A percentile compares a stretch with the other conserved stretches of the same genome.
phyloP scores from a whole-genome alignment of 2,329 filamentous ascomycete genomes.

The Epichloe uncinata region DNA sequence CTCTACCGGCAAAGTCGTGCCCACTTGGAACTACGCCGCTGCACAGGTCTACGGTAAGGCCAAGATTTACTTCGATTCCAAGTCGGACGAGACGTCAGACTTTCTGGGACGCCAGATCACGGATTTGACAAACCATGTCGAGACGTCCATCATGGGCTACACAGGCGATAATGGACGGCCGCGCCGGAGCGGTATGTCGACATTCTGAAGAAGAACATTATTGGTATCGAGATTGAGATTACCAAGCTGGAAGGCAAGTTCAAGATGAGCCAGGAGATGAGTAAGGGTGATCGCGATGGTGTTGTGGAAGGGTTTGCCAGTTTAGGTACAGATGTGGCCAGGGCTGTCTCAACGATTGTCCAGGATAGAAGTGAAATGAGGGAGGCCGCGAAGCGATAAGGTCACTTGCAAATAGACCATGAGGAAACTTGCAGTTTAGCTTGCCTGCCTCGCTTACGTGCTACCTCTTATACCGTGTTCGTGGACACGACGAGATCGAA shows the following conservation, averaged over 20 bases:
- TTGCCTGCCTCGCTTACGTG: neutral
- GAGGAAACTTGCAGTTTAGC: neutral
- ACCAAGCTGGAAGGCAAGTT: conserved; percentile 45
- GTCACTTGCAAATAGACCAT: neutral
- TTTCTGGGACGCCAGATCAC: conserved; percentile 40
- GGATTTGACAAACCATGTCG: conserved; percentile 37
- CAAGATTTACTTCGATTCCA: conserved; percentile 37
- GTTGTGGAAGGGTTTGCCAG: conserved; percentile 41
- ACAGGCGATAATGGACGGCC: conserved; percentile 17
- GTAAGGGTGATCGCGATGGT: conserved; percentile 37
- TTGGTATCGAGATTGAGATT: conserved; percentile 47
- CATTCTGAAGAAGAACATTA: conserved; percentile 40
- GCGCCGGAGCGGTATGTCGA: conserved; percentile 41
- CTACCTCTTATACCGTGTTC: too few relatives aligned
- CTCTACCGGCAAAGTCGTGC: conserved; percentile 44
- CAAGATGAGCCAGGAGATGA: conserved; percentile 54
- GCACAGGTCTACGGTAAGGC: conserved; percentile 50
- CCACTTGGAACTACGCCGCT: conserved; percentile 58
- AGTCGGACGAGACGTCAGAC: conserved; percentile 25
- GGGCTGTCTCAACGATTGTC: conserved; percentile 20
- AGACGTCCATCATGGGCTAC: conserved; percentile 44
- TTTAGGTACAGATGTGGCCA: conserved; percentile 18
- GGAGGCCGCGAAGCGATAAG: conserved; percentile 4
- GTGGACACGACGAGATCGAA: too few relatives aligned
- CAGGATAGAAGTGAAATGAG: conserved; percentile 17